Base-by-base conservation (phyloP, 2,329 filamentous ascomycete genomes). In the Epichloe bromicola region DNA sequence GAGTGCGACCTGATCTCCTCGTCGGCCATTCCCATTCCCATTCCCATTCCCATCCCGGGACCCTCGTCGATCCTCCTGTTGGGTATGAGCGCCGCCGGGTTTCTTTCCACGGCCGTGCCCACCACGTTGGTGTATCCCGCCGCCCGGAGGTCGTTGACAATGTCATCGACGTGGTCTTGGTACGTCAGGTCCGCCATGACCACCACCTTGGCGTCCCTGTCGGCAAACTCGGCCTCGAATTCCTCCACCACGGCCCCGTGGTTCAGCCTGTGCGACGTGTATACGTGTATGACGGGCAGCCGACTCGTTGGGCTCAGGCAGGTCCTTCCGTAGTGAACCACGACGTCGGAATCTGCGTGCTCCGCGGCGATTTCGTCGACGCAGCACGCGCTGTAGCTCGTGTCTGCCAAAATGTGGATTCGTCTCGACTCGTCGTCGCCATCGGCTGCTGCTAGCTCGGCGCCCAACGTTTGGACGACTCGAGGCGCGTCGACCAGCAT, bases 351-450 rank as follows among this genome's bases (percentile, higher is more conserved):
- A 60, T 88, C 78, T 15, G 88, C 85, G 65, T 98, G 93, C 65
- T 98, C 90, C 2, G 93, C 93, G 0, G 93, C 93, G 40, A 97
- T 84, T 70, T 98, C 93, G 62, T 98, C 93, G 17, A 97, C 90
- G 62, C 93, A 98, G 69, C 93, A 98, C 0, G 91, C 85, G 53
- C 93, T 94, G 67, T 97, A 98, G 2, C 91, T 96, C 2, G 93
- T 97, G 66, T 98, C 93, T 34, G 85, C 93, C 17, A 98, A 73
- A 54, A 98, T 90, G 59, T 86, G 95, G 49, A 97, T 74, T 55
- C 74, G 63, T 51, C 51, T 57, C 41, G 49, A 23, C 40, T 12
- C 15, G 26, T 37, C 41, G 36, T 12, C 48, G 41, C 37, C 41
- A 1, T 51, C 54, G 36, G 26, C 3, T 23, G 26, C 3, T 23